These are phyloP conservation scores for Centrapalus pauciflorus DNA, from an alignment of 129 eudicot genomes.

Conservation along the genomic window DNA sequence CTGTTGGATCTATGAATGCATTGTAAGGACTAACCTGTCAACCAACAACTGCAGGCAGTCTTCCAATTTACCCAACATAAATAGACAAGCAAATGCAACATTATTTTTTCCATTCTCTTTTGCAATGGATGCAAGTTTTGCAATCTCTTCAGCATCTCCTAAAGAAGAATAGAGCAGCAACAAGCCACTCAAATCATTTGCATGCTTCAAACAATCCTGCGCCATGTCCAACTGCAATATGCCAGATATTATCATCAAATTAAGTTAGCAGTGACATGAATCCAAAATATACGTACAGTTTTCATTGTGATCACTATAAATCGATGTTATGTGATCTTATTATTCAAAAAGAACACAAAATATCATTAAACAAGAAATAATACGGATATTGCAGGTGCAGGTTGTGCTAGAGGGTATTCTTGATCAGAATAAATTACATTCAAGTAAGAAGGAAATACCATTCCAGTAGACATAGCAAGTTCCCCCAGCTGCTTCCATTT, in stretches of 20 bases:
- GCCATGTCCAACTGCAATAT: constrained; percentile 90
- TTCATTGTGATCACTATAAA: not conserved
- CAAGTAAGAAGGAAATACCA: constrained; percentile 31
- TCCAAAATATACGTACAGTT: not conserved
- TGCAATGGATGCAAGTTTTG: constrained; percentile 74
- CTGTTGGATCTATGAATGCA: not conserved
- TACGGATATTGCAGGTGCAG: not conserved
- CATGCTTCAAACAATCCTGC: constrained; percentile 85
- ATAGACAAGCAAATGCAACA: constrained; percentile 89
- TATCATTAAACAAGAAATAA: not conserved
- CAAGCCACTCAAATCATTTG: constrained; percentile 91
- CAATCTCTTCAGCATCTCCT: constrained; percentile 85
- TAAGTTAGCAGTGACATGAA: not conserved
- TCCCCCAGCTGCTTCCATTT: constrained; percentile 99
- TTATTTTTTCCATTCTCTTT: constrained; percentile 91
- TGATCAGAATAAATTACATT: not conserved
- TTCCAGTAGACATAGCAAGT: constrained; percentile 94
- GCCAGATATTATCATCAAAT: not conserved
- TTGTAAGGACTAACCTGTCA: constrained; percentile 57
- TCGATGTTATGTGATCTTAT: not conserved
- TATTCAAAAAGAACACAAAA: not conserved
- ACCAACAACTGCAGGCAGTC: constrained; percentile 90
- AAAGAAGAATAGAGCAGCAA: constrained; percentile 90
- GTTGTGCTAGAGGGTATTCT: not conserved
- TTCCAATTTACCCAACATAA: constrained; percentile 92